Evolutionary conservation across 2,329 filamentous ascomycete genomes (phyloP), one percentile per base, ranked within the genome.

Genomic region (Amylocarpus encephaloides): DNA sequence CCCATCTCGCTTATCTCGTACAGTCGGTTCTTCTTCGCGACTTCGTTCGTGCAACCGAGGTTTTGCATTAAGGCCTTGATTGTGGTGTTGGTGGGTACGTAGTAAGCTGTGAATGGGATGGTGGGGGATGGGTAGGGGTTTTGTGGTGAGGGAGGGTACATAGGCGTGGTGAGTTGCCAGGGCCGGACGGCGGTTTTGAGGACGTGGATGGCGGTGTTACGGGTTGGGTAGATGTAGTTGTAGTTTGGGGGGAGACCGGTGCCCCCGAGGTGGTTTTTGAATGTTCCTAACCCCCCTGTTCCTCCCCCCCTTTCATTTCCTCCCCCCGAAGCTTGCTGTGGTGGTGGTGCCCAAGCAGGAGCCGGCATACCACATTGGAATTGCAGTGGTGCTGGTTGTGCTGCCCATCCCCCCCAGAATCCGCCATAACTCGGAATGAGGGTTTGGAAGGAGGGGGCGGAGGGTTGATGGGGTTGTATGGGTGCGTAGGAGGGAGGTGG

Each of bases 201-300:
- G 2, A 84, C 70, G 57, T 83, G 78, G 6, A 83, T 68, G 55
- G 79, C 82, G 29, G 77, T 79, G 63, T 83, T 77, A 54, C 77
- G 71, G 0, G 68, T 59, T 0, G 78, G 73, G 66, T 82, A 83
- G 60, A 82, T 75, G 65, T 82, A 80, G 67, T 80, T 79, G 68
- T 82, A 84, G 1, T 79, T 81, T 0, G 77, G 78, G 58, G 83
- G 80, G 52, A 76, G 76, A 36, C 79, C 78, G 1, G 75, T 70
- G 18, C 78, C 78, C 40, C 80, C 77, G 0, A 83, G 68, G 55
- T 79, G 75, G 26, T 74, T 70, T 0, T 77, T 76, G 0, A 78
- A 76, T 52, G 77, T 73, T 1, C 69, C 49, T 22, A 44, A 36
- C 33, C 57, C 46, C 15, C 47, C 6, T 13, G 22, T 35, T 36